Base-by-base conservation (phyloP, 1,284 basidiomycete genomes). In the Violaceomyces palustris region DNA sequence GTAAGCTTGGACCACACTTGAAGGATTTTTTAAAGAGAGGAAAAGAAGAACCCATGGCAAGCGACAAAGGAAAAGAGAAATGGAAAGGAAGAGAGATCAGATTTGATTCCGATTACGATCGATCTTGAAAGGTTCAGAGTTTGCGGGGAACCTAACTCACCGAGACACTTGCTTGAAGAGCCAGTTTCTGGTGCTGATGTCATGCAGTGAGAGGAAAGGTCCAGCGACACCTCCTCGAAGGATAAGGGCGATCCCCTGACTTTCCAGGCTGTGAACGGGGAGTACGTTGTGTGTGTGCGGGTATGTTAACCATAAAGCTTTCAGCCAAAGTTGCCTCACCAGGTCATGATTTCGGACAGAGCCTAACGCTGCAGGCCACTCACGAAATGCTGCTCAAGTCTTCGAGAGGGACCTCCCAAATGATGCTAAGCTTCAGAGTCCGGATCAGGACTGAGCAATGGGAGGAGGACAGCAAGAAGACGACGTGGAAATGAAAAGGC, bases 351-450 rank as follows among this genome's bases (percentile, higher is more conserved):
- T 3, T 15, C 10, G 21, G 15, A 22, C 14, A 32, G 12, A 38
- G 14, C 10, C n/a, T n/a, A n/a, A n/a, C n/a, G 6, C 37, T 39
- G 28, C 6, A 28, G 15, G 37, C 30, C 10, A 39, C 49, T 46
- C 45, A 51, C 42, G 84, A 87, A 35, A 98, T 84, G 23, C 87
- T 88, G 70, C 87, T 85, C 3, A 98, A 82, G 60, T 89, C 84
- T 15, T 82, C 82, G 64, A 98, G 84, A 0, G 88, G 83, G 15
- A 97, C 79, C 62, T 97, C 91, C 93, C 93, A 98, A 32, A 87
- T 84, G 6, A 93, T 81, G 32, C 83, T 82, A 39, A 98, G 80
- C 69, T 81, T 86, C 70, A 83, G 85, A 15, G 89, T 86, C 78
- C 85, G 86, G 69, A 98, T 88, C 17, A 85, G 86, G 25, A 98